Percentiles rank a stretch among this genome's conserved stretches.
Conservation (phyloP, 116 monocot genomes). For the Dioscorea cayenensis region DNA sequence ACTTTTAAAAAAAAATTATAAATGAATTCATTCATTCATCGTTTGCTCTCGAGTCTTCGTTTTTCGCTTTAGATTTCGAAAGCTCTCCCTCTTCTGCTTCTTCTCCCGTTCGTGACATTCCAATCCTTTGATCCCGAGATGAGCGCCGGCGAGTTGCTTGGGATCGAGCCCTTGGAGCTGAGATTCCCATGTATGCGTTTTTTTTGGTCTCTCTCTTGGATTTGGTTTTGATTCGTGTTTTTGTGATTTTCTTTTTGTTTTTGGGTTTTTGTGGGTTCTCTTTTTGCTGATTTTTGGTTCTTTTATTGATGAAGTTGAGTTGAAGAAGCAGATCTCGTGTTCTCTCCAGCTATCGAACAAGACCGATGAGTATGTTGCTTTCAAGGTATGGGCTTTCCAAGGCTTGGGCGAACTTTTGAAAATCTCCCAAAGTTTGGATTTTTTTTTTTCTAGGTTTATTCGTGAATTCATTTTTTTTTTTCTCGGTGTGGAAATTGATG, state of each 20-base stretch:
- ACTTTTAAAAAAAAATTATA: too few species aligned
- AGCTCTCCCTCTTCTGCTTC: background rate
- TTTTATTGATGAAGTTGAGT: slow-evolving; percentile 43
- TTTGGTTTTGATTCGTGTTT: background rate
- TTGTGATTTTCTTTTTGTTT: slow-evolving; percentile 2
- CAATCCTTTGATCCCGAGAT: slow-evolving; percentile 12
- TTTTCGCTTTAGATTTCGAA: too few species aligned
- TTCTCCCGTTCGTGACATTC: background rate
- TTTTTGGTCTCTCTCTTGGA: background rate
- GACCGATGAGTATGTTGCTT: slow-evolving; percentile 58
- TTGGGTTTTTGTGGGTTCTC: slow-evolving; percentile 1
- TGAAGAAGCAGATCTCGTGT: slow-evolving; percentile 84
- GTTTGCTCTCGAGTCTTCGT: too few species aligned
- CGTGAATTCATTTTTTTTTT: background rate
- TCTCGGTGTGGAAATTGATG: slow-evolving; percentile 6
- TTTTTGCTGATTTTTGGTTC: background rate
- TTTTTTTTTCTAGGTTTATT: background rate
- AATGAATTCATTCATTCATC: too few species aligned
- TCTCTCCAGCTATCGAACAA: slow-evolving; percentile 63
- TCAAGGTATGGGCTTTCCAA: slow-evolving; percentile 43
- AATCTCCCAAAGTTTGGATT: background rate
- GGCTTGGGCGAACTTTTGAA: background rate
- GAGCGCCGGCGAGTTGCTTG: slow-evolving; percentile 69
- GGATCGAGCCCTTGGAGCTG: slow-evolving; percentile 80
- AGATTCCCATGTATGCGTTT: slow-evolving; percentile 61